A percentile compares a stretch with the other conserved stretches of the same genome.
phyloP scores from a whole-genome alignment of 257 asterid species.

The Striga asiatica region DNA sequence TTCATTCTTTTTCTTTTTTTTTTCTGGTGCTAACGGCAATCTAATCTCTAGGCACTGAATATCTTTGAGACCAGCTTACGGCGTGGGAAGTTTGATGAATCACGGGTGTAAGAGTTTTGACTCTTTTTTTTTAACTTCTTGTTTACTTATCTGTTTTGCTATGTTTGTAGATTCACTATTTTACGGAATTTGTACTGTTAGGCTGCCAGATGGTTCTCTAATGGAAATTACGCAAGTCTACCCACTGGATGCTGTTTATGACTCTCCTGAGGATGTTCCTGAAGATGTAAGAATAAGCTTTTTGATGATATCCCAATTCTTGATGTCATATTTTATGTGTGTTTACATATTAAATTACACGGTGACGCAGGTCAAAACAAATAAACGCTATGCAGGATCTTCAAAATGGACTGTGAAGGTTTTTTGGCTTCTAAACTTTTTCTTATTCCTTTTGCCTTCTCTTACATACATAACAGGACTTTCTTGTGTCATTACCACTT shows the following conservation, averaged over 20 bases:
- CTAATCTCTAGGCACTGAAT: constrained; percentile 55
- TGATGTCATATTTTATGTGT: background rate
- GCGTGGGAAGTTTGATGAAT: constrained; percentile 90
- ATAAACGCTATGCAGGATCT: constrained; percentile 85
- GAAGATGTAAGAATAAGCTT: constrained; percentile 55
- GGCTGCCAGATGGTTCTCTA: constrained; percentile 94
- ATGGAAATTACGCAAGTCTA: constrained; percentile 88
- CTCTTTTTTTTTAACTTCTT: background rate
- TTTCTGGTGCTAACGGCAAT: background rate
- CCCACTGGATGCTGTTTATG: constrained; percentile 91
- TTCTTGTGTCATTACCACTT: no score
- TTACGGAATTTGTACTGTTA: constrained; percentile 20
- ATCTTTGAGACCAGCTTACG: constrained; percentile 84
- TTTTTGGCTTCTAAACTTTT: constrained; percentile 14
- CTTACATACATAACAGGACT: background rate
- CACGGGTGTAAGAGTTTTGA: constrained; percentile 64
- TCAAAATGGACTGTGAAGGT: constrained; percentile 98
- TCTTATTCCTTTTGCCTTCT: background rate
- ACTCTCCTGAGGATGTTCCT: constrained; percentile 88
- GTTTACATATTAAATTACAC: background rate
- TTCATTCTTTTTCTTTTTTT: background rate
- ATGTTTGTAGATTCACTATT: constrained; percentile 9
- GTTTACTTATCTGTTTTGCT: background rate
- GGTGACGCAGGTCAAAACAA: constrained; percentile 58
- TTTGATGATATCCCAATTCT: background rate